Evolutionary conservation across 108 stramenopile species (phyloP).

Genomic region (Fragilaria crotonensis): DNA sequence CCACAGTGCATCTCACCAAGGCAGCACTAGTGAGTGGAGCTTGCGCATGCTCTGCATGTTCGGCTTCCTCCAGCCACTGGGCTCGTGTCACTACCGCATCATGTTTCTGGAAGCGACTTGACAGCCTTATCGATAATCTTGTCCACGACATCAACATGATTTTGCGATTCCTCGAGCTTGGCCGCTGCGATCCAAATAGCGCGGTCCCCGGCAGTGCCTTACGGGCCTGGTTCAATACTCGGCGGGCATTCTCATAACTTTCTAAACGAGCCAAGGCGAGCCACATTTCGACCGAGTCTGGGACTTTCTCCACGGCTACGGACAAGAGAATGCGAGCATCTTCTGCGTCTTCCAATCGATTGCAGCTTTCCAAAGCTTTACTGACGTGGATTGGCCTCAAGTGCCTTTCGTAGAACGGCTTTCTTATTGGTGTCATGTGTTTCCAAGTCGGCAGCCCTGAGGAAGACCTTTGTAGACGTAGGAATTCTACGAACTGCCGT

Average conservation of each 20-base stretch:
- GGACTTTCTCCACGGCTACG: conserved; percentile 95
- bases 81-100: conserved; percentile 81
- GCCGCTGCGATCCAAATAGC: conserved; percentile 95
- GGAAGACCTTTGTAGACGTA: conserved; percentile 62
- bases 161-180: conserved; percentile 95
- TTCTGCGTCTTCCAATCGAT: conserved; percentile 94
- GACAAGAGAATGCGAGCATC: conserved; percentile 89
- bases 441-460: conserved; percentile 79
- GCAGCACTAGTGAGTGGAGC: conserved; percentile 85
- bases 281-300: conserved; percentile 96
- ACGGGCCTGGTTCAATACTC: conserved; percentile 92
- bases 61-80: conserved; percentile 89
- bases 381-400: conserved; percentile 88
- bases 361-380: conserved; percentile 94
- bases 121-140: conserved; percentile 80
- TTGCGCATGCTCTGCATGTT: conserved; percentile 71
- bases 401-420: conserved; percentile 88
- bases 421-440: conserved; percentile 72
- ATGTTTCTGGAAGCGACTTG: conserved; percentile 44
- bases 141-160: conserved; percentile 59
- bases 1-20: conserved; percentile 78
- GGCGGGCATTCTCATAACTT: conserved; percentile 93
- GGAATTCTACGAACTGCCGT: conserved; percentile 68
- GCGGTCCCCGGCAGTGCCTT: conserved; percentile 87
- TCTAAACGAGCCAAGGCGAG: conserved; percentile 95